Base-by-base conservation (phyloP, 768 basidiomycete genomes). In the Trametes villosa region DNA sequence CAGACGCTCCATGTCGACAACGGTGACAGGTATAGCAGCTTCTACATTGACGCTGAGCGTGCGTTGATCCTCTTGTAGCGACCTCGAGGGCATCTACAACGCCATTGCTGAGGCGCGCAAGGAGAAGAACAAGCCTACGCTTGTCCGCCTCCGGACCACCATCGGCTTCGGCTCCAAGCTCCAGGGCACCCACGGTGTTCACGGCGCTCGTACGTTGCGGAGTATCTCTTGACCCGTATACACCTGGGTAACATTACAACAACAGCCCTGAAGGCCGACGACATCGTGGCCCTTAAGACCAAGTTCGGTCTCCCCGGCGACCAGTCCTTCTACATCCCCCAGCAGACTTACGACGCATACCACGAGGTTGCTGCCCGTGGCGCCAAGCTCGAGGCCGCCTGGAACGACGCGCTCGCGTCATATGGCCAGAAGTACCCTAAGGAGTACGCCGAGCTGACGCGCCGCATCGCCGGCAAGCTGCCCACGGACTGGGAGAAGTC, bases 161-260 rank as follows among this genome's bases (percentile, higher is more conserved):
- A 98, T 98, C 63, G 96, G 96, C 40, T 97, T 83, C 71, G 96
- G 96, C 62, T 97, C 96, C 33, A 92, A 91, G 79, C 83, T 87
- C 71, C 89, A 94, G 74, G 96, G 96, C 63, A 94, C 94, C 9
- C 94, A 96, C 70, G 92, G 92, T 67, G 93, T 97, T 63, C 96
- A 98, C 75, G 95, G 96, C 66, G 74, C 94, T 76, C 94, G 92
- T 95, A 71, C 71, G 93, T 86, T 40, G 54, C 13, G 12, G 11
- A n/a, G 6, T 38, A 20, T 3, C 29, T 17, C 4, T 13, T 48
- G 20, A 33, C 5, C 6, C 2, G 24, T 8, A 3, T 5, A 34
- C 50, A 13, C 22, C n/a, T 36, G 9, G 34, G 8, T 20, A 18
- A 22, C n/a, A 18, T 24, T 15, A 11, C 9, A 13, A 36, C 13